Percentiles rank a stretch among this genome's conserved stretches.
These are phyloP conservation scores for Plasmodiophora brassicae DNA, from an alignment of 208 protist genomes.

Conservation along the genomic window DNA sequence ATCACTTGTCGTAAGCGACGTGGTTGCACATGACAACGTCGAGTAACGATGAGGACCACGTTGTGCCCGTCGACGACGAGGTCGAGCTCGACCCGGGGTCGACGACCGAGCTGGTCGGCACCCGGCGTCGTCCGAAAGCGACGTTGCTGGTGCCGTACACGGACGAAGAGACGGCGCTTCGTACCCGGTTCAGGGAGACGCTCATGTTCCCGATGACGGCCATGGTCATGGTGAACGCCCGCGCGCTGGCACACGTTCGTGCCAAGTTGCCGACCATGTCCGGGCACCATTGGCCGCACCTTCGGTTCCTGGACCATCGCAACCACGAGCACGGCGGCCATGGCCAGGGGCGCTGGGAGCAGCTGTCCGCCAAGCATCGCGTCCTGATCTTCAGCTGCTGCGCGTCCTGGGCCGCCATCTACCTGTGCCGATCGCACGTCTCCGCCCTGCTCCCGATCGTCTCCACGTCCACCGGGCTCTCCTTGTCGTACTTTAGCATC, in stretches of 20 bases:
- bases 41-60: too few species aligned
- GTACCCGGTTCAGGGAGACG: not conserved
- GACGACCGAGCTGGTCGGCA: too few species aligned
- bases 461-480: not conserved
- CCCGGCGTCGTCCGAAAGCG: not conserved
- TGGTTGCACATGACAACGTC: too few species aligned
- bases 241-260: not conserved
- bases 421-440: not conserved
- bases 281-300: not conserved
- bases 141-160: not conserved
- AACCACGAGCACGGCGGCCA: not conserved
- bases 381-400: slow-evolving; percentile 6
- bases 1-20: too few species aligned
- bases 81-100: too few species aligned
- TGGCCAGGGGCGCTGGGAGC: not conserved
- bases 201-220: not conserved
- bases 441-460: not conserved
- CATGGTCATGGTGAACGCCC: not conserved
- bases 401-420: not conserved
- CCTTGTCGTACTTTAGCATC: not conserved
- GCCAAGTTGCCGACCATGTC: not conserved
- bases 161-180: not conserved
- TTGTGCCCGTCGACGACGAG: too few species aligned
- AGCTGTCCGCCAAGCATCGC: not conserved
- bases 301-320: not conserved